Evolutionary conservation across 495 filamentous ascomycete genomes (phyloP), one percentile per base, ranked within the genome.

Genomic region (Cercophora sp.): DNA sequence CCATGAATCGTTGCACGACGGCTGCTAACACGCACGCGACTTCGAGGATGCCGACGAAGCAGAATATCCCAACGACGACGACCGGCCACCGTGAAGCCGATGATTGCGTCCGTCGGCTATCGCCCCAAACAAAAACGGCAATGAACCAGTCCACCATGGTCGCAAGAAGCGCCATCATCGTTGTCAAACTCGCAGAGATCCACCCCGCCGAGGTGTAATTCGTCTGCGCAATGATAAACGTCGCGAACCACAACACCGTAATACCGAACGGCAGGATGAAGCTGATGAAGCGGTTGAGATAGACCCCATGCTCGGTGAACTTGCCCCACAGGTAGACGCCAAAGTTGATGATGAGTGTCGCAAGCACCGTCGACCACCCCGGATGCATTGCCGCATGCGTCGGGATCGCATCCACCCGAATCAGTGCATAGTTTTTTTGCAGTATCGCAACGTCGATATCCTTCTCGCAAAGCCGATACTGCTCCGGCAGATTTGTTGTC

Each of bases 221-320:
- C 19, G 13, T 8, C n/a, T 44, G 40, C 19, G 40, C 20, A 20
- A 20, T 13, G 19, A 23, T 23, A 25, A 44, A 44, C 3, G 40
- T 44, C 19, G 40, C 18, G 20, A 44, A 44, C 40, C 40, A 44
- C 5, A 44, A 11, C 19, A 23, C 22, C 5, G 20, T 44, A 6
- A 44, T 25, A 23, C 40, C 20, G n/a, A 44, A 4, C 13, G 40
- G 40, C 3, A 44, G 23, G 5, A 44, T 1, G 40, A 44, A 44
- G 20, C n/a, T 18, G 22, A 20, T 15, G 40, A 44, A 5, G 23
- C 40, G 40, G 40, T 44, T 44, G 23, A 20, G 40, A n/a, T 44
- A 44, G 40, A 44, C 40, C 15, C 40, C 40, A 23, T 44, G 20
- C 18, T 44, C 20, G 40, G 40, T 44, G 40, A 44, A 44, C 19